Percentiles rank a stretch among this genome's conserved stretches.
Evolutionary conservation across 2,329 filamentous ascomycete species (phyloP).

Genomic region (Trichoderma simmonsii): DNA sequence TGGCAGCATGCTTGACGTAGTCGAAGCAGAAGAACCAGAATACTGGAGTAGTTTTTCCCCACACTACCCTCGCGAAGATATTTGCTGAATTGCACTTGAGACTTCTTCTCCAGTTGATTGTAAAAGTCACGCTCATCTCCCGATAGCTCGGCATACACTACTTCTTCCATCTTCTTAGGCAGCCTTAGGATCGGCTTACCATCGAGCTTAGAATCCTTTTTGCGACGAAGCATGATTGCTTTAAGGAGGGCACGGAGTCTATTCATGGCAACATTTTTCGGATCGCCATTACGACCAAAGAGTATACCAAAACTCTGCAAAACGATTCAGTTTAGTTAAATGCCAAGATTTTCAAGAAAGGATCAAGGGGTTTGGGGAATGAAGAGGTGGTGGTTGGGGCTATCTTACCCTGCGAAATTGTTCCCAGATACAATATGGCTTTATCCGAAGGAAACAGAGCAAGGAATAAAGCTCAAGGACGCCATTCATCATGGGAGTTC

Average conservation of each 20-base stretch:
- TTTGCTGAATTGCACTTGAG: conserved; percentile 70
- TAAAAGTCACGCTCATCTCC: conserved; percentile 75
- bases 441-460: conserved; percentile 72
- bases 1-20: conserved; percentile 67
- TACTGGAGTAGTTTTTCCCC: conserved; percentile 68
- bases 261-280: conserved; percentile 62
- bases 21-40: conserved; percentile 76
- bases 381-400: conserved; percentile 23
- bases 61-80: conserved; percentile 68
- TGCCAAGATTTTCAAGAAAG: background rate
- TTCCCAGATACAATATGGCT: conserved; percentile 65
- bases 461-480: conserved; percentile 75
- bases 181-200: conserved; percentile 77
- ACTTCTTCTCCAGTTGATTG: conserved; percentile 65
- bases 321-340: conserved; percentile 16
- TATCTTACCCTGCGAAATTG: conserved; percentile 54
- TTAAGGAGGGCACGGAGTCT: conserved; percentile 73
- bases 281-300: conserved; percentile 42
- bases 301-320: conserved; percentile 41
- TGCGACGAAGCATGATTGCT: conserved; percentile 77
- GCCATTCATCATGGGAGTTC: conserved; percentile 86
- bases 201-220: conserved; percentile 74
- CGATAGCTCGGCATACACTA: conserved; percentile 71
- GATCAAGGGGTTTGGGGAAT: background rate
- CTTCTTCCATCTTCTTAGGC: conserved; percentile 70